Conservation (phyloP, 2,329 filamentous ascomycete genomes). For the Periconia sp. region DNA sequence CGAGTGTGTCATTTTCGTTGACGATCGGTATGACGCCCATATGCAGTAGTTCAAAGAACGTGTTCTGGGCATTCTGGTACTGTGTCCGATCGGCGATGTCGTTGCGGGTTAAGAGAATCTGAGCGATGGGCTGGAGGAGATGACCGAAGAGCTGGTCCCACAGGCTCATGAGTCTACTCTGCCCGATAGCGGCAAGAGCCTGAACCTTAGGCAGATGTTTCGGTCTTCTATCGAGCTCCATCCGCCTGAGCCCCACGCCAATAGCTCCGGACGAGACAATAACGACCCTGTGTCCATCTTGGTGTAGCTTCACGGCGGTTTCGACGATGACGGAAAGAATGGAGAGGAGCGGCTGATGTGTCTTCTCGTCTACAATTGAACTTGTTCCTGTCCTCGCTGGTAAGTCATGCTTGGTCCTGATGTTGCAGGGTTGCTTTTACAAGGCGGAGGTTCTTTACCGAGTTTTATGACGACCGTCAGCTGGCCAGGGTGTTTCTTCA, state of each 20-base stretch:
- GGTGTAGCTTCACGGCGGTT: slow-evolving; percentile 83
- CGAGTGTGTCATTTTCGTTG: slow-evolving; percentile 97
- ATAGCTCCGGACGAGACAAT: slow-evolving; percentile 98
- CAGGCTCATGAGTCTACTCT: slow-evolving; percentile 91
- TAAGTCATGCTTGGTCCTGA: slow-evolving; percentile 21
- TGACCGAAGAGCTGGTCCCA: slow-evolving; percentile 95
- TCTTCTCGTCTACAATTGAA: slow-evolving; percentile 97
- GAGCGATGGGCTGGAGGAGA: slow-evolving; percentile 86
- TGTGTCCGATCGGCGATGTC: slow-evolving; percentile 96
- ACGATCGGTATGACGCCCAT: slow-evolving; percentile 98
- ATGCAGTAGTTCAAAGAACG: slow-evolving; percentile 84
- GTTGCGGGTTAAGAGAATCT: slow-evolving; percentile 91
- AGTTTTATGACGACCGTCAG: slow-evolving; percentile 87
- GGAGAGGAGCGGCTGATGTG: slow-evolving; percentile 89
- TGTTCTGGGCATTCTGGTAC: slow-evolving; percentile 97
- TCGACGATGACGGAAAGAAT: slow-evolving; percentile 93
- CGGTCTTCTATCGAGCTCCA: slow-evolving; percentile 85
- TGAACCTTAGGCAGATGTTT: slow-evolving; percentile 91
- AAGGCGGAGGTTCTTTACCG: slow-evolving; percentile 60
- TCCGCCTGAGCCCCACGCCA: slow-evolving; percentile 86
- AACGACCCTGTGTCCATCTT: slow-evolving; percentile 92
- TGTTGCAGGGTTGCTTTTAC: slow-evolving; percentile 27
- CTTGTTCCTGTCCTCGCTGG: slow-evolving; percentile 74
- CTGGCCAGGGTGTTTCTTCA: slow-evolving; percentile 59
- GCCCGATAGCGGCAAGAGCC: slow-evolving; percentile 93